These are phyloP conservation scores for Apiospora marii DNA, from an alignment of 2,329 filamentous ascomycete species.

Conservation along the genomic window DNA sequence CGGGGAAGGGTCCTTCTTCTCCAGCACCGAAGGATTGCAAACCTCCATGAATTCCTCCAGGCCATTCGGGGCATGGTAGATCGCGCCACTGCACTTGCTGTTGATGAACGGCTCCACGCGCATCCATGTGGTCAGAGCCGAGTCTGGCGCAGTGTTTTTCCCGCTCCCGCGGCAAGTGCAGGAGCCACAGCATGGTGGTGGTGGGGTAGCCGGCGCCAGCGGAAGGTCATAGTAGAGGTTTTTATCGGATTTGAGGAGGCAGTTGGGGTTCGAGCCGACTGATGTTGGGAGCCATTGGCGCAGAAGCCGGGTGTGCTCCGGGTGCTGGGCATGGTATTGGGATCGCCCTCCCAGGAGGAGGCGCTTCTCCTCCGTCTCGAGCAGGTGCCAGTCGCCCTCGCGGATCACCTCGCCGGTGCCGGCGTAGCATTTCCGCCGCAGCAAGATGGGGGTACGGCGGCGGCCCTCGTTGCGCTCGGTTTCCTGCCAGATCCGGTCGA, in stretches of 20 bases:
- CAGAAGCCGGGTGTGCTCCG: neutral
- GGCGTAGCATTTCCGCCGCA: neutral
- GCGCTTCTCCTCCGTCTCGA: neutral
- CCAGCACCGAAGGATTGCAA: neutral
- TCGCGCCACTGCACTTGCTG: no score
- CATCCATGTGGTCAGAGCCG: neutral
- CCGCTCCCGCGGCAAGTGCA: no score
- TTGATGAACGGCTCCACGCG: neutral
- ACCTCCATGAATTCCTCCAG: neutral
- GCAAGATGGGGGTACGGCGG: neutral
- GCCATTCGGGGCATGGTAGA: neutral
- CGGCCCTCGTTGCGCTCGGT: neutral
- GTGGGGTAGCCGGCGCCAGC: neutral
- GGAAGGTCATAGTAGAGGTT: neutral
- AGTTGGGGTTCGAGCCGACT: neutral
- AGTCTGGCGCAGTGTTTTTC: no score
- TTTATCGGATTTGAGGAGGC: neutral
- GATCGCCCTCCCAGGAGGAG: neutral
- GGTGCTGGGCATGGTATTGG: neutral
- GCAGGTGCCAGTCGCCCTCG: conserved; percentile 11
- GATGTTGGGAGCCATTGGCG: neutral
- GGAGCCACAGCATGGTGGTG: neutral
- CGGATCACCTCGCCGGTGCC: neutral
- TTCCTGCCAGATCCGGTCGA: conserved; percentile 23
- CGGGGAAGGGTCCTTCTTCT: neutral